Base-by-base conservation (phyloP, 768 basidiomycete genomes). In the Phlebiopsis gigantea region DNA sequence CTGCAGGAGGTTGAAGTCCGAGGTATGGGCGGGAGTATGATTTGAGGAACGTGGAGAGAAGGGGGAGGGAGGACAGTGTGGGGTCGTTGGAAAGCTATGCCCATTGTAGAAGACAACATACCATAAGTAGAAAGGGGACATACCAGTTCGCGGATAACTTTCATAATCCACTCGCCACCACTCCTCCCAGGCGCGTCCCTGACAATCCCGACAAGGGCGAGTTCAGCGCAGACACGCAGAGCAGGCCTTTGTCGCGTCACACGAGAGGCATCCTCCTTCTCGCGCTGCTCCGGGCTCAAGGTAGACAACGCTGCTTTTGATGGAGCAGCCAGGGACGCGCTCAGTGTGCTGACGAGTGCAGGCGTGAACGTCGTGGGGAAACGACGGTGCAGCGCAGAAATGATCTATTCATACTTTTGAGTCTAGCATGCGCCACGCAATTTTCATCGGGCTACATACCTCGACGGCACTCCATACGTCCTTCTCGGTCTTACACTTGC, bases 381-480 rank as follows among this genome's bases (percentile, higher is more conserved):
- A 17, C 97, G 85, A 45, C 90, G 83, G 67, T 98, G 95, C 41
- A 99, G 73, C 21, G 87, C 79, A 46, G 89, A 93, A 61, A 97
- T 88, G 60, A 97, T 77, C 96, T 99, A 63, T 31, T n/a, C n/a
- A n/a, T n/a, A n/a, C n/a, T n/a, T n/a, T n/a, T n/a, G n/a, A n/a
- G 49, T 8, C 8, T 43, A 42, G 25, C 30, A 50, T 55, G 61
- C 53, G 41, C 57, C 31, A 50, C 25, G 10, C 26, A 10, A 43
- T 46, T 46, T n/a, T 49, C 54, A 31, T 42, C 47, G 22, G 30
- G 17, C n/a, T n/a, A n/a, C n/a, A n/a, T n/a, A 96, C 97, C 79
- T 98, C 95, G 17, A 93, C 89, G 25, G 93, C 93, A 57, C 85
- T 86, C 86, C 89, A 89, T 19, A 92, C 80, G 63, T 99, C 96